phyloP scores from a whole-genome alignment of 768 basidiomycete species.

The Tubosaeta brunneosetosa region DNA sequence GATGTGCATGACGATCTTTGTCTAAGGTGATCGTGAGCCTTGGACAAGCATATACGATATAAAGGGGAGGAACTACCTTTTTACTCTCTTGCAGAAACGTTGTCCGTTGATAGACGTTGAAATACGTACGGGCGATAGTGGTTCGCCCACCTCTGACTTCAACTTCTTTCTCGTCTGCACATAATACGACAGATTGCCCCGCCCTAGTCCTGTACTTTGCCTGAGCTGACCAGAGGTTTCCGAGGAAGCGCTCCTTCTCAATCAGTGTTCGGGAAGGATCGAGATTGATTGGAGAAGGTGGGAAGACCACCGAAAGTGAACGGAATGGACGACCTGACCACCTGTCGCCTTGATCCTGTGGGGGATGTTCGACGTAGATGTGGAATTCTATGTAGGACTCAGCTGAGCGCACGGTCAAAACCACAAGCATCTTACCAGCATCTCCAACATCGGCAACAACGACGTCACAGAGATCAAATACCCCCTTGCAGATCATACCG shows the following conservation, averaged over 20 bases:
- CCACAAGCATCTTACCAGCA: constrained; percentile 51
- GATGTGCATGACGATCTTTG: constrained; percentile 84
- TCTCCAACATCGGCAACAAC: constrained; percentile 83
- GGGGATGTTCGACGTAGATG: constrained; percentile 77
- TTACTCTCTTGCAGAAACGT: constrained; percentile 72
- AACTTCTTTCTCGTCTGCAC: constrained; percentile 71
- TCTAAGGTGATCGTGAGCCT: constrained; percentile 40
- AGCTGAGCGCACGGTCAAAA: constrained; percentile 3
- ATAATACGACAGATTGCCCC: constrained; percentile 69
- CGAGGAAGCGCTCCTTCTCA: constrained; percentile 80
- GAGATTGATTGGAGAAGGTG: constrained; percentile 60
- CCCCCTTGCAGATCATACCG: constrained; percentile 78
- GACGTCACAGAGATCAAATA: constrained; percentile 80
- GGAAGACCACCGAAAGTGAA: constrained; percentile 69
- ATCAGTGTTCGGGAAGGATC: constrained; percentile 59
- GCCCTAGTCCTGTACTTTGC: constrained; percentile 69
- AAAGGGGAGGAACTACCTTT: constrained; percentile 50
- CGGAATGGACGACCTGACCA: constrained; percentile 90
- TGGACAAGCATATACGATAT: constrained; percentile 1
- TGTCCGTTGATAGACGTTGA: constrained; percentile 81
- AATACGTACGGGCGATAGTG: constrained; percentile 77
- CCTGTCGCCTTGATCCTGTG: constrained; percentile 74
- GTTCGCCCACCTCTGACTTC: constrained; percentile 57
- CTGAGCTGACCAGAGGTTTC: constrained; percentile 87
- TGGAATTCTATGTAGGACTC: constrained; percentile 57